phyloP scores from a whole-genome alignment of 768 basidiomycete genomes.

The Mycena epipterygia region DNA sequence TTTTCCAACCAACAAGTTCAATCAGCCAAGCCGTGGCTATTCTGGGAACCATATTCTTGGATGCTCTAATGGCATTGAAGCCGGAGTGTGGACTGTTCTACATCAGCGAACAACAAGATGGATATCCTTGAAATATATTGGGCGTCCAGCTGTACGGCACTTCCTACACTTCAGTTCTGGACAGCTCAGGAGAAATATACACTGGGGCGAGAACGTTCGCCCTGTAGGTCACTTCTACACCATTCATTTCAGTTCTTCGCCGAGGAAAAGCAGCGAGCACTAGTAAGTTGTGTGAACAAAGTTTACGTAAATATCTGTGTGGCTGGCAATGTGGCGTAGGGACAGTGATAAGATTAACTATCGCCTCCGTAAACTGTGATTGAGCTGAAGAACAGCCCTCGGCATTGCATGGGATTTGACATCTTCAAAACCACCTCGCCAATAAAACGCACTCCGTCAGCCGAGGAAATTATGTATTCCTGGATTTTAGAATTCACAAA shows the following conservation, averaged over 20 bases:
- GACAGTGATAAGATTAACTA: constrained; percentile 7
- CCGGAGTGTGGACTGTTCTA: constrained; percentile 1
- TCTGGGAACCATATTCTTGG: not conserved
- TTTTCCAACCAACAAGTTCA: constrained; percentile 2
- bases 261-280: constrained; percentile 1
- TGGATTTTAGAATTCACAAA: not conserved
- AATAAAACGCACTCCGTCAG: not conserved
- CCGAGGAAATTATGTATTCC: not conserved
- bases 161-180: constrained; percentile 1
- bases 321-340: constrained; percentile 7
- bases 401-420: not conserved
- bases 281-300: constrained; percentile 1
- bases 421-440: constrained; percentile 8
- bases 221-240: constrained; percentile 2
- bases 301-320: constrained; percentile 8
- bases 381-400: constrained; percentile 1
- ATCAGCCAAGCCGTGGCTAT: constrained; percentile 4
- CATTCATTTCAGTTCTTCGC: constrained; percentile 2
- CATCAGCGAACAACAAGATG: not conserved
- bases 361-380: not conserved
- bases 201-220: not conserved
- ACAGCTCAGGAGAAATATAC: constrained; percentile 1
- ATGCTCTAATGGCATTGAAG: not conserved
- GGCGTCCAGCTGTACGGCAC: constrained; percentile 1
- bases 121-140: not conserved